Percentiles rank a stretch among this genome's conserved stretches.
phyloP scores from a whole-genome alignment of 2,329 filamentous ascomycete species.

The Ambrosiella xylebori region DNA sequence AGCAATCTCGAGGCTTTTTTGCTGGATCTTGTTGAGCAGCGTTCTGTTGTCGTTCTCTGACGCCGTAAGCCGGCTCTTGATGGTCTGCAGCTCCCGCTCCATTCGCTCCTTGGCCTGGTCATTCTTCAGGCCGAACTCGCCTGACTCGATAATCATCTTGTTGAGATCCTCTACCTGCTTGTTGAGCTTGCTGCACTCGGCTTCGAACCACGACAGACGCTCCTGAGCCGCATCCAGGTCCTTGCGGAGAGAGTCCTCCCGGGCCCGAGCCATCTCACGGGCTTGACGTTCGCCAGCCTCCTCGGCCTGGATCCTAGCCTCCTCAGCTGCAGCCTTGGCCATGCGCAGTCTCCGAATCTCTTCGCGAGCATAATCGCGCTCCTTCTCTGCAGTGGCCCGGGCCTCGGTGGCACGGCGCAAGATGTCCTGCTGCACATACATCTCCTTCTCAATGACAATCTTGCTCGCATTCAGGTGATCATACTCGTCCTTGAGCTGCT shows the following conservation, averaged over 20 bases:
- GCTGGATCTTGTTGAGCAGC: slow-evolving; percentile 90
- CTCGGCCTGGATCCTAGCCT: slow-evolving; percentile 70
- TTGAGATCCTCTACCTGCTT: slow-evolving; percentile 71
- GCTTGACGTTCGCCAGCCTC: slow-evolving; percentile 62
- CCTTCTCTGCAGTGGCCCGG: slow-evolving; percentile 60
- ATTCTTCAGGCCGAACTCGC: slow-evolving; percentile 73
- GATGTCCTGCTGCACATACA: slow-evolving; percentile 88
- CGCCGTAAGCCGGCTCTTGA: slow-evolving; percentile 74
- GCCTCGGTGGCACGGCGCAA: slow-evolving; percentile 73
- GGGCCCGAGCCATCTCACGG: slow-evolving; percentile 61
- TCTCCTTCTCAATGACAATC: slow-evolving; percentile 93
- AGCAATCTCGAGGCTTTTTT: slow-evolving; percentile 92
- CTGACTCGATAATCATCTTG: slow-evolving; percentile 73
- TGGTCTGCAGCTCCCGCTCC: slow-evolving; percentile 75
- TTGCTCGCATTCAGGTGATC: slow-evolving; percentile 82
- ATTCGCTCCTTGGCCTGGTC: slow-evolving; percentile 89
- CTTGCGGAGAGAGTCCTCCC: slow-evolving; percentile 56
- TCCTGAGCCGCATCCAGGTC: slow-evolving; percentile 68
- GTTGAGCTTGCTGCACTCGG: slow-evolving; percentile 59
- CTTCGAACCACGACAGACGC: slow-evolving; percentile 61
- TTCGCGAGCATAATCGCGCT: slow-evolving; percentile 73
- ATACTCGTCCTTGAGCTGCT: slow-evolving; percentile 68
- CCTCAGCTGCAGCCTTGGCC: slow-evolving; percentile 71
- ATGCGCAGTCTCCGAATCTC: slow-evolving; percentile 71
- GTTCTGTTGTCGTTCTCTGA: slow-evolving; percentile 94